Base-by-base conservation (phyloP, 164 flowering plant species). In the Vitis rupestris region DNA sequence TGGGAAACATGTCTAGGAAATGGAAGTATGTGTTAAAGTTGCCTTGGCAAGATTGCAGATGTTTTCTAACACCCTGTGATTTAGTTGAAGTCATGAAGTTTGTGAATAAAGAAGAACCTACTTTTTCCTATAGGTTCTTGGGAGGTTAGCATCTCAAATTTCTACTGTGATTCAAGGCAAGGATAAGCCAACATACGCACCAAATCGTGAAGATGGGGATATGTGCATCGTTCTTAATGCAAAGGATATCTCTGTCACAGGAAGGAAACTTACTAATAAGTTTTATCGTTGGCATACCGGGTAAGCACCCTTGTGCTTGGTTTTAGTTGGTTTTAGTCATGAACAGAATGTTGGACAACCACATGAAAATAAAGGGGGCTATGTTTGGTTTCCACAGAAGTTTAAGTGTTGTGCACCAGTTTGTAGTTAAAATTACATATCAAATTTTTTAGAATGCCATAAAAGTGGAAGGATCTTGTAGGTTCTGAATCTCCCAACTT, bases 191-290 rank as follows among this genome's bases (percentile, higher is more conserved):
- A 94, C 97, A 27, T 94, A 90, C 70, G 69, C 92, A 29, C 98
- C 98, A 15, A 72, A 94, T 69, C 90, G 86, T 63, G 98, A 94
- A 70, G 93, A 92, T 74, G 98, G 98, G 55, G 98, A 94, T 78
- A 92, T 94, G 92, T 94, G 98, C 81, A 76, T 94, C 77, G 92
- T 94, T 65, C 76, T 94, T 54, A 94, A 94, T 84, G 98, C 97
- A 50, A 92, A 92, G 79, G 97, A 94, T 72, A 59, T 94, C 10
- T 74, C 84, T 74, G 97, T 92, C 31, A 88, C 98, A 0, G 97
- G 98, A 65, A 86, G 91, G 69, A 94, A 94, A 69, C 84, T 94
- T 66, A 92, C 92, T 9, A 82, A 92, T 71, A 94, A 90, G 75
- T 55, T 86, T 50, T 94, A 89, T 57, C 73, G 72, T 17, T 92